These are phyloP conservation scores for Handroanthus guayacan DNA, from an alignment of 257 asterid genomes.

Conservation along the genomic window DNA sequence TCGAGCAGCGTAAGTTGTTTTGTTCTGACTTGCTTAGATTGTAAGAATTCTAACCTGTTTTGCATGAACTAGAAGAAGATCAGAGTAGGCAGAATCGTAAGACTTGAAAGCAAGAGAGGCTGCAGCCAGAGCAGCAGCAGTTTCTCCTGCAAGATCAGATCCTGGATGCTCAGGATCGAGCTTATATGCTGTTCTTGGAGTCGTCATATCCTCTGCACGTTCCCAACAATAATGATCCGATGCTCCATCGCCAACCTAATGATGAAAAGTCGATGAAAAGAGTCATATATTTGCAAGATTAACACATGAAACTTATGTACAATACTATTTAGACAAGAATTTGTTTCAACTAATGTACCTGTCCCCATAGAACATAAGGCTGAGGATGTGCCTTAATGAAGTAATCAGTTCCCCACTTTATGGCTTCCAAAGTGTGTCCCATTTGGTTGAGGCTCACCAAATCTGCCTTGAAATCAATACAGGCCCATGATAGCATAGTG, in stretches of 20 bases:
- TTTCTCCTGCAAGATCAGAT: slow-evolving; percentile 72
- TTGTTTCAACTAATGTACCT: slow-evolving; percentile 40
- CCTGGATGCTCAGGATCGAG: slow-evolving; percentile 68
- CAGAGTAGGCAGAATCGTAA: slow-evolving; percentile 63
- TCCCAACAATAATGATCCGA: slow-evolving; percentile 86
- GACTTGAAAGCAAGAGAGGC: slow-evolving; percentile 66
- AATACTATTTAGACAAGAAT: background rate
- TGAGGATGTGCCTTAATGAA: slow-evolving; percentile 70
- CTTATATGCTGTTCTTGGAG: slow-evolving; percentile 66
- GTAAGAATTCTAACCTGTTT: slow-evolving; percentile 46
- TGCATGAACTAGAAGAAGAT: slow-evolving; percentile 60
- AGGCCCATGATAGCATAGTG: slow-evolving; percentile 75
- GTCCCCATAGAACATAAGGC: slow-evolving; percentile 74
- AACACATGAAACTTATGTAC: background rate
- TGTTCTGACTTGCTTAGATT: background rate
- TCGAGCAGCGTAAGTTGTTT: too few relatives aligned
- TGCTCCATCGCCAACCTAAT: slow-evolving; percentile 74
- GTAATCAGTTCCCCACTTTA: slow-evolving; percentile 83
- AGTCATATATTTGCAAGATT: background rate
- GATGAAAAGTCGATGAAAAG: background rate
- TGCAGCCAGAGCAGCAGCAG: slow-evolving; percentile 72
- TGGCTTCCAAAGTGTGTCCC: slow-evolving; percentile 68
- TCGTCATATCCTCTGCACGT: slow-evolving; percentile 82
- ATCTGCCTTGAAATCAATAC: slow-evolving; percentile 56
- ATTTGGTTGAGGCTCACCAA: slow-evolving; percentile 53